A percentile compares a stretch with the other conserved stretches of the same genome.
Evolutionary conservation across 106 monocot genomes (phyloP).

Genomic region (Alisma plantagoaquatica): DNA sequence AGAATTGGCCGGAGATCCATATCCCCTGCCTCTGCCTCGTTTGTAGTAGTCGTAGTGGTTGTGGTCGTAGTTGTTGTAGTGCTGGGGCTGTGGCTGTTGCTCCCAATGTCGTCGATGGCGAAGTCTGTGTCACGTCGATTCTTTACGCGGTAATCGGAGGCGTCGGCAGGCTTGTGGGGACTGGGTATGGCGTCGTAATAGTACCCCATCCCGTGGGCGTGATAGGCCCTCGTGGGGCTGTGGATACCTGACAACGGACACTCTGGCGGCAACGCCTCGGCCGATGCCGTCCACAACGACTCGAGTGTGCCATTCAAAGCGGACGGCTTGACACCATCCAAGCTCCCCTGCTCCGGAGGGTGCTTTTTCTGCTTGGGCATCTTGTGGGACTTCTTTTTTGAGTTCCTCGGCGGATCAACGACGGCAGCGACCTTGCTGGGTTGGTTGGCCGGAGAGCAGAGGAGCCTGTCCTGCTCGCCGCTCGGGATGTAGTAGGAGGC

Average conservation of each 20-base stretch:
- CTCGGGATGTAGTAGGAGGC: conserved; percentile 52
- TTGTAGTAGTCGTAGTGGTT: neutral
- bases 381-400: conserved; percentile 10
- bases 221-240: neutral
- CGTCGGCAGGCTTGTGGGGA: conserved; percentile 1
- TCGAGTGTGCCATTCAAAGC: too few relatives aligned
- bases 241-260: too few relatives aligned
- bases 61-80: neutral
- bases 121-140: neutral
- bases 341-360: conserved; percentile 9
- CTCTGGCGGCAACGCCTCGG: neutral
- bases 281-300: neutral
- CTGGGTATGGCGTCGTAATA: neutral
- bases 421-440: conserved; percentile 16
- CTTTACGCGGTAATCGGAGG: neutral
- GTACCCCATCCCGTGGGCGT: too few relatives aligned
- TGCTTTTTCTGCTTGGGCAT: neutral
- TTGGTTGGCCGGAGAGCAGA: conserved; percentile 10
- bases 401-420: conserved; percentile 23
- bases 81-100: neutral
- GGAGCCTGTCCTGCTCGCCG: conserved; percentile 9
- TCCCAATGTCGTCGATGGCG: conserved; percentile 21
- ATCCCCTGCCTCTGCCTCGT: neutral
- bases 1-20: conserved; percentile 36
- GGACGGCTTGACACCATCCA: too few relatives aligned